These are phyloP conservation scores for Zalaria sp. DNA, from an alignment of 2,329 filamentous ascomycete genomes.

Conservation along the genomic window DNA sequence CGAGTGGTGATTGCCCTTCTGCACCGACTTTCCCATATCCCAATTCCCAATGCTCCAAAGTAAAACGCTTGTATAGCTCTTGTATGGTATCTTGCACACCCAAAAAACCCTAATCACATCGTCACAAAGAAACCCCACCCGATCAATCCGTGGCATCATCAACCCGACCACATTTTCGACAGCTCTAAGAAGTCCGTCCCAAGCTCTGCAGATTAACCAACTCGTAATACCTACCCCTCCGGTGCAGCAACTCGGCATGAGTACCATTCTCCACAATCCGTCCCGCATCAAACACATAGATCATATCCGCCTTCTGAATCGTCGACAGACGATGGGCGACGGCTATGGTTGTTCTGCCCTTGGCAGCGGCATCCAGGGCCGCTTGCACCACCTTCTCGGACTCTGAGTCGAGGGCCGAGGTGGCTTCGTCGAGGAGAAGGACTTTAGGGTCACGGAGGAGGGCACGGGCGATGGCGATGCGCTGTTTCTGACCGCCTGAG, in stretches of 20 bases:
- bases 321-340: constrained; percentile 87
- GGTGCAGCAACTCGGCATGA: constrained; percentile 43
- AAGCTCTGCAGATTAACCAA: constrained; percentile 23
- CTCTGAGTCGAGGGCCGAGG: constrained; percentile 53
- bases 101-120: no score
- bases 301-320: constrained; percentile 86
- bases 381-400: constrained; percentile 69
- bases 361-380: constrained; percentile 67
- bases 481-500: constrained; percentile 87
- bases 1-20: no score
- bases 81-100: no score
- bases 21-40: no score
- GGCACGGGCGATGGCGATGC: constrained; percentile 83
- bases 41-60: no score
- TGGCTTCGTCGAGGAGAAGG: constrained; percentile 68
- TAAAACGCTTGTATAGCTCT: no score
- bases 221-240: constrained; percentile 26
- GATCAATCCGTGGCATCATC: no score
- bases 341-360: constrained; percentile 63
- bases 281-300: constrained; percentile 93
- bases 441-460: constrained; percentile 84
- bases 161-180: no score
- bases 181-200: constrained; percentile 5
- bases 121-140: no score
- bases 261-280: constrained; percentile 73